Evolutionary conservation across 148 eudicot species (phyloP).

Genomic region (Amaranthus cruentus): DNA sequence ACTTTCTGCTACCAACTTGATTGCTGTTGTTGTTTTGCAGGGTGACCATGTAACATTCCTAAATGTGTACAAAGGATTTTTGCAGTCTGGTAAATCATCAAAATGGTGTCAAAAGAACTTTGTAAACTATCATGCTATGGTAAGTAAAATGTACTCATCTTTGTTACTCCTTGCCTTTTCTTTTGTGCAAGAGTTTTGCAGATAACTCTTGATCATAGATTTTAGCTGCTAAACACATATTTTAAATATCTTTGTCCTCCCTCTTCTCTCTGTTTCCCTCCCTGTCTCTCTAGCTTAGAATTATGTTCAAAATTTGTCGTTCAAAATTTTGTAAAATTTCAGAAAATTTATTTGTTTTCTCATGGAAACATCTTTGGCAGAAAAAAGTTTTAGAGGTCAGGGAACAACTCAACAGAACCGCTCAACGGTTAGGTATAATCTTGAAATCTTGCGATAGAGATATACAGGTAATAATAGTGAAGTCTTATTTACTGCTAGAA

Average conservation of each 20-base stretch:
- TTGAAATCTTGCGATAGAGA: constrained; percentile 80
- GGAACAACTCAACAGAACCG: constrained; percentile 81
- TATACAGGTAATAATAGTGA: constrained; percentile 57
- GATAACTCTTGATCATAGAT: no score
- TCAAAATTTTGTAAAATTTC: neutral
- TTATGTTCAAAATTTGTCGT: neutral
- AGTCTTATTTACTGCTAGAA: neutral
- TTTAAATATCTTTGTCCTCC: neutral
- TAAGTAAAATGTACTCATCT: constrained; percentile 28
- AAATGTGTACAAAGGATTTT: constrained; percentile 88
- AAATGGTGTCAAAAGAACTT: constrained; percentile 93
- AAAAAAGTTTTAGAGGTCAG: constrained; percentile 78
- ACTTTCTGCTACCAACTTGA: constrained; percentile 11
- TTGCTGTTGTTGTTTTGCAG: constrained; percentile 38
- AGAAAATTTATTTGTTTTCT: constrained; percentile 6
- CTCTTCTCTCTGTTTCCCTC: no score
- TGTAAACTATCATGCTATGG: constrained; percentile 96
- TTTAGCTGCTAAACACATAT: neutral
- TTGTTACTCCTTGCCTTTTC: neutral
- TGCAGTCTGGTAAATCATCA: constrained; percentile 80
- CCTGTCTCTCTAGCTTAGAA: neutral
- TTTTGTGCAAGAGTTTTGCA: neutral
- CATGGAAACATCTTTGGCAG: constrained; percentile 36
- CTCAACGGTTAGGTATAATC: constrained; percentile 63
- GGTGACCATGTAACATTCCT: constrained; percentile 97